phyloP scores from a whole-genome alignment of 2,329 filamentous ascomycete species.

The Scorias spongiosa region DNA sequence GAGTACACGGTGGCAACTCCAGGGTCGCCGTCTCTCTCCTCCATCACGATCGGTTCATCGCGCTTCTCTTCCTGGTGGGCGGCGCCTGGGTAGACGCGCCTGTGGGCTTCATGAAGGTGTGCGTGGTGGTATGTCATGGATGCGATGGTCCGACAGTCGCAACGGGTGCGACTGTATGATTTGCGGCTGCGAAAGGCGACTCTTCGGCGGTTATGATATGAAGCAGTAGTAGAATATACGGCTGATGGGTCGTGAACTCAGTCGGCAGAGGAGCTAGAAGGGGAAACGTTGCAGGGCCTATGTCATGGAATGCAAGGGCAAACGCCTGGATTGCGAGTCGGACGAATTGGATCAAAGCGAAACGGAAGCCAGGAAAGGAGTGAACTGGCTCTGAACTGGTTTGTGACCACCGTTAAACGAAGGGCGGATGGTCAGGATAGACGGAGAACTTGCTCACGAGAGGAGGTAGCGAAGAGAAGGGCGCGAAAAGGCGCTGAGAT shows the following conservation, averaged over 20 bases:
- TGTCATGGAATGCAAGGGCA: not conserved
- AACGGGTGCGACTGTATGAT: too few relatives aligned
- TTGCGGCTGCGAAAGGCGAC: too few relatives aligned
- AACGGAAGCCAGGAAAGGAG: not conserved
- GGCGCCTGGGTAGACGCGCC: not conserved
- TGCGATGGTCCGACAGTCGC: not conserved
- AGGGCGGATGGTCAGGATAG: not conserved
- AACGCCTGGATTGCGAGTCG: not conserved
- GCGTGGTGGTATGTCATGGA: not conserved
- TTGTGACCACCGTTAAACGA: not conserved
- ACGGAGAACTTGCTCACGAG: not conserved
- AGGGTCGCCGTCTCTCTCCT: slow-evolving; percentile 2
- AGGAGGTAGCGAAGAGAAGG: not conserved
- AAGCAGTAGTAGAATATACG: too few relatives aligned
- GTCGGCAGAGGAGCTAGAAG: too few relatives aligned
- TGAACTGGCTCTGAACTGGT: not conserved
- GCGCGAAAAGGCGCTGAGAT: not conserved
- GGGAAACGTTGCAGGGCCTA: too few relatives aligned
- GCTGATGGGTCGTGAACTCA: too few relatives aligned
- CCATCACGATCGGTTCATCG: not conserved
- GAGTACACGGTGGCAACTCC: slow-evolving; percentile 21
- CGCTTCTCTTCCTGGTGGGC: not conserved
- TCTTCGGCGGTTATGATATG: too few relatives aligned
- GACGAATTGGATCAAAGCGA: not conserved
- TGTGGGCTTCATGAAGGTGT: not conserved